Base-by-base conservation (phyloP, 2,329 filamentous ascomycete species). In the Colletotrichum gigasporum region DNA sequence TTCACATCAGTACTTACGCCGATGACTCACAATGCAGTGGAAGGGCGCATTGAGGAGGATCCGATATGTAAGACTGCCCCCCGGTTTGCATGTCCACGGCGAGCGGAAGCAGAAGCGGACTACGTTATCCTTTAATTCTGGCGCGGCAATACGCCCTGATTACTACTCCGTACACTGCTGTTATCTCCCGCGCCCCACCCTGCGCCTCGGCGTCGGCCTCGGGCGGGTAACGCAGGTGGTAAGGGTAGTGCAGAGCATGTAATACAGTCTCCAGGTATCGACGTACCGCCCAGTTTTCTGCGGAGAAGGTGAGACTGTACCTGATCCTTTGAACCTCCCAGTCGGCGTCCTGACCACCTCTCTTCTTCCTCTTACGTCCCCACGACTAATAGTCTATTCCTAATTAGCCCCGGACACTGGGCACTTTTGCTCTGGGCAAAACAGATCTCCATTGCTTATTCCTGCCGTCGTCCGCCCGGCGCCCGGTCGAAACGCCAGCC, bases 371-470 rank as follows among this genome's bases (percentile, higher is more conserved):
- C 32, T 34, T 4, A 26, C 39, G 39, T 20, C 53, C 30, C 61
- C 41, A 61, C 56, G 56, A 11, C 47, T 12, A 48, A 50, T 30
- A 37, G 44, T 57, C 53, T 63, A 54, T n/a, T n/a, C n/a, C n/a
- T n/a, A 47, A 63, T 58, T 24, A 44, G 39, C 32, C 41, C 10
- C 39, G 42, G n/a, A n/a, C 34, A 20, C 12, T 14, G 24, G 39
- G 47, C 12, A 44, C 55, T 18, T 54, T 61, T 44, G 56, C 26
- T 22, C 22, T 50, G 54, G 60, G 44, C 53, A 34, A 44, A 26
- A 52, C 7, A 9, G 41, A 55, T 55, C 48, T 34, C 34, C 56
- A 32, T 44, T 55, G 62, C 62, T 64, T 62, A 54, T 63, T 62
- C 28, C 42, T 37, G 24, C 22, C 14, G 20, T 61, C 50, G 34